phyloP scores from a whole-genome alignment of 2,329 filamentous ascomycete species.

The Ophiosphaerella korrae region DNA sequence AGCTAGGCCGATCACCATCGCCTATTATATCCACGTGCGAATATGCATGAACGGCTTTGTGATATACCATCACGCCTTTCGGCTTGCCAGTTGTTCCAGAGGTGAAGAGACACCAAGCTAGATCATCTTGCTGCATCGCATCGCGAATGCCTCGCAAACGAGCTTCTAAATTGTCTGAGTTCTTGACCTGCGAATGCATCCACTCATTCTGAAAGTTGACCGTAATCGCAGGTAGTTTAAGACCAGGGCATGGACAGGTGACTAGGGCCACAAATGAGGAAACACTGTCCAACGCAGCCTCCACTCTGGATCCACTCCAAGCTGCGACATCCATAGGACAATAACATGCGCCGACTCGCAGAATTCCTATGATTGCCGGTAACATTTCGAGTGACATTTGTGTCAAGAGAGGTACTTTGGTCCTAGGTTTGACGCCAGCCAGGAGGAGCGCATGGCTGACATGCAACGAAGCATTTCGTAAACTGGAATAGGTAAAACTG shows the following conservation, averaged over 20 bases:
- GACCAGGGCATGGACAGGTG: constrained; percentile 1
- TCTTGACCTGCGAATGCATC: background rate
- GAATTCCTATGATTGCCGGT: constrained; percentile 14
- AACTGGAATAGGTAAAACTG: too few relatives aligned
- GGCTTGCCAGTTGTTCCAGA: constrained; percentile 25
- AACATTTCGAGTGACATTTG: constrained; percentile 15
- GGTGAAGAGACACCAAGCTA: constrained; percentile 23
- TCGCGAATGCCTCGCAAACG: background rate
- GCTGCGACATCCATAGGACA: constrained; percentile 16
- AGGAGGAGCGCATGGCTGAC: too few relatives aligned
- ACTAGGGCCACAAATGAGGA: background rate
- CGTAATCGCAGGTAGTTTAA: background rate
- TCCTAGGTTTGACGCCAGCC: background rate
- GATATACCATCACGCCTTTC: constrained; percentile 20
- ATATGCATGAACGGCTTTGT: constrained; percentile 2
- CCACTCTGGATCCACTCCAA: constrained; percentile 8
- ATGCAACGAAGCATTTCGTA: too few relatives aligned
- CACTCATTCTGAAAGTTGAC: constrained; percentile 10
- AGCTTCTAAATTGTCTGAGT: background rate
- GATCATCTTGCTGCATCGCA: background rate
- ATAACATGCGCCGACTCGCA: constrained; percentile 11
- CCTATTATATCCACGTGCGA: background rate
- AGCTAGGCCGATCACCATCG: too few relatives aligned
- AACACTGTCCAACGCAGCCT: background rate
- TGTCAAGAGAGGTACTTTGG: constrained; percentile 10